Base-by-base conservation (phyloP, 225 moss, liverwort and hornwort species). In the Marchantia paleacea region DNA sequence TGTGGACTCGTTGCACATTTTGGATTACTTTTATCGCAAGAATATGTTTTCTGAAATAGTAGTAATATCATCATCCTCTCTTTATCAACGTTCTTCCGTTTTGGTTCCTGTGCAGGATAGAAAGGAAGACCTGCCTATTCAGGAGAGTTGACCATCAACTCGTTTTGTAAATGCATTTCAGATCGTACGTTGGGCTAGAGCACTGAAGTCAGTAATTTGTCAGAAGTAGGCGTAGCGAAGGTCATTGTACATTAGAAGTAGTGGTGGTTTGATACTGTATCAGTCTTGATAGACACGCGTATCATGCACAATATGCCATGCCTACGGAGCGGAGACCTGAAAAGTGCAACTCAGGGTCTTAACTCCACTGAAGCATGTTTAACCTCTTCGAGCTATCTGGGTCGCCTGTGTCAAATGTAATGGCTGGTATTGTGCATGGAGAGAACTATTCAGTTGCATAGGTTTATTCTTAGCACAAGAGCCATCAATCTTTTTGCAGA, bases 81-180 rank as follows among this genome's bases (percentile, higher is more conserved):
- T 58, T 5, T 15, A 19, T 58, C 5, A 14, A 58, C 10, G 58
- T 58, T 20, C 12, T 58, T 58, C 20, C 29, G 58, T 30, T 50
- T 2, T 22, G 0, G 2, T 14, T 4, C 7, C 29, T 66, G 51
- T 52, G 64, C 84, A 80, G 89, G 85, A 75, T 52, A 79, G 79
- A 67, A 70, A 78, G 75, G 84, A 78, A 65, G 63, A 49, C 78
- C 80, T 79, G 78, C 81, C 83, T 84, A 82, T 86, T 75, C 81
- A 83, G 90, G 85, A 86, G 88, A 85, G 84, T 87, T 82, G 77
- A 31, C 63, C 54, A 75, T 77, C 84, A 80, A 91, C 88, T 92
- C 86, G 91, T 91, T 91, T 89, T 93, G 93, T 97, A 92, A 88
- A 93, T 93, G 92, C 90, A 86, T 85, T 89, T 89, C 91, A 88